Percentiles rank a stretch among this genome's conserved stretches.
Evolutionary conservation across 768 basidiomycete species (phyloP).

Genomic region (Pleurotus pulmonarius): DNA sequence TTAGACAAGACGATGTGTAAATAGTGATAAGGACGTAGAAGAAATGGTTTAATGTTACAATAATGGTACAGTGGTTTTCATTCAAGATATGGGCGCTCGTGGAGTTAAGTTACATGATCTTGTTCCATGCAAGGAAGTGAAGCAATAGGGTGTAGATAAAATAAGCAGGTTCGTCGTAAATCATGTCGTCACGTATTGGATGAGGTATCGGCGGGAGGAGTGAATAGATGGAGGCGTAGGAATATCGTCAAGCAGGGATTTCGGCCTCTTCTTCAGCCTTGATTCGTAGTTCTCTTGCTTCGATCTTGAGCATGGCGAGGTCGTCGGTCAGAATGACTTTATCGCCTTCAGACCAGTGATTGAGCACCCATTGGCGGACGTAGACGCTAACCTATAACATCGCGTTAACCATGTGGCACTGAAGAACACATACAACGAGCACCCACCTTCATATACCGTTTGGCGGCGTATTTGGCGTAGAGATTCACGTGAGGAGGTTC

Average conservation of each 20-base stretch:
- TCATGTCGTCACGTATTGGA: background rate
- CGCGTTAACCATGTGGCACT: background rate
- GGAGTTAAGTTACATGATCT: no score
- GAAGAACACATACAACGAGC: background rate
- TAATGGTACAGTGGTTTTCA: background rate
- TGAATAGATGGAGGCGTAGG: background rate
- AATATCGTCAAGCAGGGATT: background rate
- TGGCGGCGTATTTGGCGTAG: conserved; percentile 85
- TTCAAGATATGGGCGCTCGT: background rate
- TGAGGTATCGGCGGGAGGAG: no score
- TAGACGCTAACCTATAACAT: conserved; percentile 52
- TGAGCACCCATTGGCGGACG: conserved; percentile 64
- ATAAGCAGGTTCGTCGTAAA: background rate
- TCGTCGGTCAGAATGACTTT: conserved; percentile 40
- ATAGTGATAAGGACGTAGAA: background rate
- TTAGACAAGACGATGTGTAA: background rate
- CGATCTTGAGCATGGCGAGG: conserved; percentile 36
- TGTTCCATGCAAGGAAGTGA: no score
- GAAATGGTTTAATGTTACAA: background rate
- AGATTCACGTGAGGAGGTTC: conserved; percentile 74
- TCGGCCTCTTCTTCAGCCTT: conserved; percentile 7
- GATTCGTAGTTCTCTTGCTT: conserved; percentile 21
- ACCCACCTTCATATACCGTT: conserved; percentile 78
- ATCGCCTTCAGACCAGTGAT: conserved; percentile 46
- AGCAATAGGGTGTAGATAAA: background rate